These are phyloP conservation scores for Fraxinus angustifolia DNA, from an alignment of 305 asterid species.

Conservation along the genomic window DNA sequence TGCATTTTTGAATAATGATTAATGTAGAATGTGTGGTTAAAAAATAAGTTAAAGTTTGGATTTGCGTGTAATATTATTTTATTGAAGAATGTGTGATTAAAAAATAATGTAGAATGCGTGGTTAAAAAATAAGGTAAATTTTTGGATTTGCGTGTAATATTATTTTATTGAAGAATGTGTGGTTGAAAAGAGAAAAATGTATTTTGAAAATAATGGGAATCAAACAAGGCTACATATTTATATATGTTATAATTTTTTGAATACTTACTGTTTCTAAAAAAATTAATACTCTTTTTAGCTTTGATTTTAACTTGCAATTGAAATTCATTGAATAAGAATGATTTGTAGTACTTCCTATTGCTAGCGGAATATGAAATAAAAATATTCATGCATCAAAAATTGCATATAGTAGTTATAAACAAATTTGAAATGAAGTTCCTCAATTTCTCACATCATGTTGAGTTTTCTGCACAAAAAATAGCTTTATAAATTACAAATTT, in stretches of 20 bases:
- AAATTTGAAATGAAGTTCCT: neutral
- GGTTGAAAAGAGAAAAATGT: neutral
- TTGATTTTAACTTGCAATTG: neutral
- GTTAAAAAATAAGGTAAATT: neutral
- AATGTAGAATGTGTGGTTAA: neutral
- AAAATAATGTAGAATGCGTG: neutral
- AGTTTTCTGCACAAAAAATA: neutral
- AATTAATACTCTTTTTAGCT: neutral
- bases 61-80: no score
- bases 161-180: neutral
- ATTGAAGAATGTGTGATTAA: neutral
- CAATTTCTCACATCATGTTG: neutral
- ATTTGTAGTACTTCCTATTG: neutral
- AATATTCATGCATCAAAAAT: neutral
- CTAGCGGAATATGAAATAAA: neutral
- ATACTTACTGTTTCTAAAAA: neutral
- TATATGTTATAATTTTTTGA: neutral
- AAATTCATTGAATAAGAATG: neutral
- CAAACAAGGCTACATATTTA: neutral
- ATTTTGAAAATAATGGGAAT: neutral
- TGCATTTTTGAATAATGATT: neutral
- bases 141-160: neutral
- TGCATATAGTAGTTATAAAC: neutral
- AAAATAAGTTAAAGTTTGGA: neutral
- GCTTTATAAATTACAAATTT: neutral